phyloP scores from a whole-genome alignment of 768 basidiomycete genomes.

The Suillus cothurnatus region DNA sequence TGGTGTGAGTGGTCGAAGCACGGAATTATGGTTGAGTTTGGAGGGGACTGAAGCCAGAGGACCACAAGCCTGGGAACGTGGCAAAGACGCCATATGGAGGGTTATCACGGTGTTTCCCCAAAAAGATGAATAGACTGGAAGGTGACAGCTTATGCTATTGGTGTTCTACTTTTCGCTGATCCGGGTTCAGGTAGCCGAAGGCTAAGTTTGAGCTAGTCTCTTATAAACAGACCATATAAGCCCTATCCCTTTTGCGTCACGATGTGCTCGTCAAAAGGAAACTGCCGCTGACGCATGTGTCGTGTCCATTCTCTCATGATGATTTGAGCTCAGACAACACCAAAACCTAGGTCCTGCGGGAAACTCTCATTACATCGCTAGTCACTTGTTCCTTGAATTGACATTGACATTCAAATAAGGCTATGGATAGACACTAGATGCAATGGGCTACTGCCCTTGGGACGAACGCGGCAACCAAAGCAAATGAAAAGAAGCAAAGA shows the following conservation, averaged over 20 bases:
- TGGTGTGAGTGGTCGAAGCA: slow-evolving; percentile 91
- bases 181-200: neutral
- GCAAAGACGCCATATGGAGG: slow-evolving; percentile 80
- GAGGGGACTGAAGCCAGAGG: slow-evolving; percentile 76
- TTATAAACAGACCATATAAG: neutral
- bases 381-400: neutral
- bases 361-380: neutral
- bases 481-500: neutral
- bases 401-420: neutral
- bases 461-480: neutral
- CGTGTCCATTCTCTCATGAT: neutral
- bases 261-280: neutral
- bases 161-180: neutral
- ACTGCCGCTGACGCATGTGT: neutral
- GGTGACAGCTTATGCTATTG: neutral
- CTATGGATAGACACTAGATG: neutral
- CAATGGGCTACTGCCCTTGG: neutral
- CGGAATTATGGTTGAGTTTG: slow-evolving; percentile 86
- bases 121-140: slow-evolving; percentile 12
- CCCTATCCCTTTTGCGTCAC: no score
- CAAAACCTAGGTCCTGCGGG: neutral
- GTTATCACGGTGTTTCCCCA: slow-evolving; percentile 64
- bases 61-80: slow-evolving; percentile 85
- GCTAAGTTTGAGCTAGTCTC: neutral
- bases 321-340: neutral